These are phyloP conservation scores for Vitis rupestris DNA, from an alignment of 164 flowering plant genomes.

Conservation along the genomic window DNA sequence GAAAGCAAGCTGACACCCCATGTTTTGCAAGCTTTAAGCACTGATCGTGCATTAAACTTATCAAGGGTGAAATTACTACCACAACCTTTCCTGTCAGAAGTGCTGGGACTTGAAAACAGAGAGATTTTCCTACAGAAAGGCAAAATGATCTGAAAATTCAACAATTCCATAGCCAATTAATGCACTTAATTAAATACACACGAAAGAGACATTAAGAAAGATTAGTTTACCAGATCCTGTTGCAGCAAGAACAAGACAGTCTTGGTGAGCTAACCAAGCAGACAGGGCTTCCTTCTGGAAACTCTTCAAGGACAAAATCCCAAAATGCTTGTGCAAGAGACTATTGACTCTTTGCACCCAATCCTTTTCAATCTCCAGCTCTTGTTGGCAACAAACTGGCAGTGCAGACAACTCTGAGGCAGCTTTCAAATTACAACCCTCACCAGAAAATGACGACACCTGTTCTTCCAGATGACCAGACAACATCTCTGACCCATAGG, in stretches of 20 bases:
- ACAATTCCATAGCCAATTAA: neutral
- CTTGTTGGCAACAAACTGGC: conserved; percentile 14
- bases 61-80: conserved; percentile 87
- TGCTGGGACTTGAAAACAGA: conserved; percentile 94
- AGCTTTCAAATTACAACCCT: neutral
- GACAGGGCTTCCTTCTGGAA: conserved; percentile 82
- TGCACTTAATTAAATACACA: neutral
- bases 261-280: conserved; percentile 70
- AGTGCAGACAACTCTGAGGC: conserved; percentile 3
- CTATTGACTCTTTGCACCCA: conserved; percentile 60
- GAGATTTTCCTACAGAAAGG: conserved; percentile 70
- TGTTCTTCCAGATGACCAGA: conserved; percentile 14
- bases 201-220: neutral
- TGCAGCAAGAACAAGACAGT: conserved; percentile 91
- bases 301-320: conserved; percentile 62
- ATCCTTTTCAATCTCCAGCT: conserved; percentile 35
- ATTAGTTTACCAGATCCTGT: conserved; percentile 79
- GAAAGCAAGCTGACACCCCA: conserved; percentile 92
- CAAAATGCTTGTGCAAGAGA: conserved; percentile 64
- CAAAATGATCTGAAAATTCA: neutral
- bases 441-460: neutral
- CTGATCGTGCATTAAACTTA: conserved; percentile 97
- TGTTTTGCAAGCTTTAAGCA: conserved; percentile 81
- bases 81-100: conserved; percentile 84
- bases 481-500: conserved; percentile 17